Conservation (phyloP, 805 yeast species). For the Cyberlindnera euphorbiae region DNA sequence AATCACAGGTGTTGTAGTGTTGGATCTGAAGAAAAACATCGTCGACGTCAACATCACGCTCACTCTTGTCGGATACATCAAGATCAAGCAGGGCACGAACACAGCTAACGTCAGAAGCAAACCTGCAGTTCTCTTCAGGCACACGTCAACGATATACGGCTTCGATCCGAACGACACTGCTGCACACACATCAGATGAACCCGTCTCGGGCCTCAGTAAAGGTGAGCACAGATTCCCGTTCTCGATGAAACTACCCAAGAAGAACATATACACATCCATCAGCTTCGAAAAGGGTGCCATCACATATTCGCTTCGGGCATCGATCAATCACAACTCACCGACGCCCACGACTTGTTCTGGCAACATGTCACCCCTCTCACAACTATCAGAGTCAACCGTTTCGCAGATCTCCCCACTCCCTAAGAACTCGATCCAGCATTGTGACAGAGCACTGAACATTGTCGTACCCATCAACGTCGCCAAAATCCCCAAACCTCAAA, state of each 20-base stretch:
- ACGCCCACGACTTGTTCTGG: constrained; percentile 16
- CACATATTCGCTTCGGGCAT: constrained; percentile 53
- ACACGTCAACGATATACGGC: constrained; percentile 57
- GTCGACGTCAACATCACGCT: constrained; percentile 50
- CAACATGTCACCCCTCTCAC: constrained; percentile 20
- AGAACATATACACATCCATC: constrained; percentile 66
- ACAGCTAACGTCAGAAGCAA: constrained; percentile 50
- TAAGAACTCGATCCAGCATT: constrained; percentile 33
- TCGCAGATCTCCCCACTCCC: constrained; percentile 14
- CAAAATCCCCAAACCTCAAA: constrained; percentile 57
- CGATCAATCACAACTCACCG: constrained; percentile 23
- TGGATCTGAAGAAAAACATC: constrained; percentile 51
- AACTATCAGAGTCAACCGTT: constrained; percentile 16
- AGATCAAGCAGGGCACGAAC: constrained; percentile 44
- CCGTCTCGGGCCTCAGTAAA: constrained; percentile 48
- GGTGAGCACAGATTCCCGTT: constrained; percentile 91
- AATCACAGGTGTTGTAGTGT: constrained; percentile 57
- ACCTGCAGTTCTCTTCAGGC: constrained; percentile 50
- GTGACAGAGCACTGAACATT: constrained; percentile 57
- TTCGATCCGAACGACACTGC: constrained; percentile 21
- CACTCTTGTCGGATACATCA: constrained; percentile 52
- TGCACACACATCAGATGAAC: constrained; percentile 9
- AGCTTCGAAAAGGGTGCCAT: constrained; percentile 87
- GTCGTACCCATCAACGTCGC: constrained; percentile 74
- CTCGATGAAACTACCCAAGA: constrained; percentile 72